Base-by-base conservation (phyloP, 2,329 filamentous ascomycete species). In the Diaporthe sp. region DNA sequence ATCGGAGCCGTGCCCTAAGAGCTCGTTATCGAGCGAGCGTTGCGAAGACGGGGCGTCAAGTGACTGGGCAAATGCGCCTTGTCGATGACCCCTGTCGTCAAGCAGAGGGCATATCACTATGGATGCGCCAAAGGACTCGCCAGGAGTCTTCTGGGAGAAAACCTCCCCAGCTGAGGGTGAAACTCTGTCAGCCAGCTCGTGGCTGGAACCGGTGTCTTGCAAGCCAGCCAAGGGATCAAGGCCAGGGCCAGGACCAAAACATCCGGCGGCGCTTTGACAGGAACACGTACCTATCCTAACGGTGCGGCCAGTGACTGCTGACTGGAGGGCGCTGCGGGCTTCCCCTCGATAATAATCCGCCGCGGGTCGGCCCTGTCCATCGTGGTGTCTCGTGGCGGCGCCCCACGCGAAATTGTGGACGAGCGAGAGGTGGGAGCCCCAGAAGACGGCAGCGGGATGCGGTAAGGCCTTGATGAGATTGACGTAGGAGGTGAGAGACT, bases 381-480 rank as follows among this genome's bases (percentile, higher is more conserved):
- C 37, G 28, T 73, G 39, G 5, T 12, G 22, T 4, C 34, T 65
- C 8, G 71, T 7, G 44, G 60, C 58, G 8, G 13, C 28, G 10
- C 71, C 71, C 71, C 71, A 73, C 2, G 71, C 71, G 28, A 57
- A 65, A 31, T 73, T 73, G 25, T 73, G 71, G 12, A 65, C 4
- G 28, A 73, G 37, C 7, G 71, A 31, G 39, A 73, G 71, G 4
- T 73, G 17, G 2, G 71, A 22, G 3, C 71, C 71, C 71, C 71
- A 73, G 46, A 73, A 73, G 25, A 73, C 49, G 17, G 71, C 71
- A 65, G 71, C 71, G 5, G 71, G 71, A n/a, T 73, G 71, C 1
- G 71, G 71, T 2, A 73, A 19, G 22, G 71, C 71, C 71, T 65
- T 55, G 37, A 73, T 46, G 19, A 73, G 58, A 12, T 15, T 57